Base-by-base conservation (phyloP, 2,329 filamentous ascomycete species). In the Botryotinia narcissicola region DNA sequence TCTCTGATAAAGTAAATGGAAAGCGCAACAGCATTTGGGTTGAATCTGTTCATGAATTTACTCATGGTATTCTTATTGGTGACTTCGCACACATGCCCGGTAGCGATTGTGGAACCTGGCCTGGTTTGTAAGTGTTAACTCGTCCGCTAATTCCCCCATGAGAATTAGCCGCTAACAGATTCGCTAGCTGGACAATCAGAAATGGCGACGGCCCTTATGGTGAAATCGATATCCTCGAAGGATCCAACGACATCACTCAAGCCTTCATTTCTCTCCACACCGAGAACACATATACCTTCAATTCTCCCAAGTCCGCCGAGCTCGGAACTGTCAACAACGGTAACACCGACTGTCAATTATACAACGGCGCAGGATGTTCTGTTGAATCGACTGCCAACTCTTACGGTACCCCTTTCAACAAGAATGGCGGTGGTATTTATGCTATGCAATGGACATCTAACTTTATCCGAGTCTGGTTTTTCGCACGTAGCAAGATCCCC, bases 11-110 rank as follows among this genome's bases (percentile, higher is more conserved):
- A 0, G 78, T 83, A 40, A 83, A 71, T 40, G 66, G 83, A 1
- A 86, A 85, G 32, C 81, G 86, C 32, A 85, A 86, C 20, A 92
- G 90, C 76, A 87, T 94, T 66, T 87, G 92, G 42, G 81, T 94
- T 29, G 88, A 89, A 70, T 92, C 90, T 81, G 90, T 88, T 70
- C 84, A 87, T 66, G 81, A 84, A 2, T 94, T 89, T 80, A 87
- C 85, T 42, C 85, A 89, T 76, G 92, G 90, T 0, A 85, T 94
- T 10, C 88, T 94, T 76, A 89, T 94, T 68, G 85, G 91, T 35
- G 92, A 94, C 80, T 86, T 93, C 69, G 84, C 84, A n/a, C 91
- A 94, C 77, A 93, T 94, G 89, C 92, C 92, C 1, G 75, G 86
- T 86, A 89, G 90, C 2, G 84, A 87, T 68, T 94, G 92, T 76